These are phyloP conservation scores for Solanum sparsipilum DNA, from an alignment of 257 asterid genomes.

Conservation along the genomic window DNA sequence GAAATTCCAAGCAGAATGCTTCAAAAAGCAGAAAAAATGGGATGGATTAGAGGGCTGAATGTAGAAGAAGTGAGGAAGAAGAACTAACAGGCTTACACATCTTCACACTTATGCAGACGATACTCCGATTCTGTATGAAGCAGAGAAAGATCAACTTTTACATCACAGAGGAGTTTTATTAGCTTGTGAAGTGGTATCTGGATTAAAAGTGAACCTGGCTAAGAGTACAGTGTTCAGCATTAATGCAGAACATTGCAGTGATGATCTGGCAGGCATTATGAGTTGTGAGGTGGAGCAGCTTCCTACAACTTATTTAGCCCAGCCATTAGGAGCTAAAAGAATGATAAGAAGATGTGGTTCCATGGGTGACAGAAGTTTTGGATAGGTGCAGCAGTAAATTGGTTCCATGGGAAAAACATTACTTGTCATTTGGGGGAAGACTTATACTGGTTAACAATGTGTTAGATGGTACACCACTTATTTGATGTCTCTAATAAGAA, in stretches of 20 bases:
- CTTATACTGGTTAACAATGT: not conserved
- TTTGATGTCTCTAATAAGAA: not conserved
- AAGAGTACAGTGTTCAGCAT: not conserved
- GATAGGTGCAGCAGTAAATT: not conserved
- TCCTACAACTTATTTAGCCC: no score
- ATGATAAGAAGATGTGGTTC: not conserved
- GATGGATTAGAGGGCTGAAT: no score
- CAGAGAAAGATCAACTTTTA: not conserved
- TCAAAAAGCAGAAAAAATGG: no score
- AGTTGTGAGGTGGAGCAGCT: no score
- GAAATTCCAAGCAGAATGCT: no score
- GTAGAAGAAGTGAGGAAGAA: not conserved
- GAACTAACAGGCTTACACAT: not conserved
- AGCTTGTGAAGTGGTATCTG: not conserved
- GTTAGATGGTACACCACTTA: not conserved
- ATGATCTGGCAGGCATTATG: not conserved
- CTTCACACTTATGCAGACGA: not conserved
- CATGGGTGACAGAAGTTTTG: not conserved
- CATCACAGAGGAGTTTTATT: not conserved
- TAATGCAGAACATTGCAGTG: not conserved
- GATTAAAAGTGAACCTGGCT: not conserved
- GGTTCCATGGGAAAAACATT: not conserved
- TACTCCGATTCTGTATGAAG: not conserved
- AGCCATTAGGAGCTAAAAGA: no score
- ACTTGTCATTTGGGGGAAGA: not conserved